A percentile compares a stretch with the other conserved stretches of the same genome.
These are phyloP conservation scores for Coniochaeta sp. DNA, from an alignment of 2,329 filamentous ascomycete genomes.

Conservation along the genomic window DNA sequence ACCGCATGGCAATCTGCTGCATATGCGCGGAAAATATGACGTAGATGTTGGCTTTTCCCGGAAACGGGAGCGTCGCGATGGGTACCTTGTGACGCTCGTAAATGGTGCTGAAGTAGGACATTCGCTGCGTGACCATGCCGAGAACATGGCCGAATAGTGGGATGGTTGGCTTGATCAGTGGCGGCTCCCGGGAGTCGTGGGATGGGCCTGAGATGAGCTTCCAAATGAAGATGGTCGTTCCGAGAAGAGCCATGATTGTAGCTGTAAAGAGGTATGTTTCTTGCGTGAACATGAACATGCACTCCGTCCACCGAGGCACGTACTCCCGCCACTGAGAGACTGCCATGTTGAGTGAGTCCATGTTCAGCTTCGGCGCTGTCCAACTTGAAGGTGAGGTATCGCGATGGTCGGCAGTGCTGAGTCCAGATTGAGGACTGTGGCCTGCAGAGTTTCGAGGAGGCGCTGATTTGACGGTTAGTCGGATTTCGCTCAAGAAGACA, in stretches of 20 bases:
- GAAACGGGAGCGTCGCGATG: slow-evolving; percentile 6
- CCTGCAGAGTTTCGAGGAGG: too few species aligned
- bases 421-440: too few species aligned
- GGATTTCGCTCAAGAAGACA: too few species aligned
- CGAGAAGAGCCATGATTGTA: neutral
- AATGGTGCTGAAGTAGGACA: slow-evolving; percentile 7
- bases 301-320: too few species aligned
- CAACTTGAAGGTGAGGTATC: too few species aligned
- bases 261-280: neutral
- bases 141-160: slow-evolving; percentile 10
- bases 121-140: neutral
- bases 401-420: too few species aligned
- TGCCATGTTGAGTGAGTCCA: too few species aligned
- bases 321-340: too few species aligned
- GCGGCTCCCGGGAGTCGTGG: slow-evolving; percentile 11
- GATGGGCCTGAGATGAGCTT: neutral
- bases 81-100: slow-evolving; percentile 2
- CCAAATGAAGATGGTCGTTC: neutral
- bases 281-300: too few species aligned
- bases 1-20: slow-evolving; percentile 29
- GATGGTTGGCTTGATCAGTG: slow-evolving; percentile 6
- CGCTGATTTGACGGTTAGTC: too few species aligned
- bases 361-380: too few species aligned
- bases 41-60: neutral
- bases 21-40: slow-evolving; percentile 12